Evolutionary conservation across 2,329 filamentous ascomycete species (phyloP), one percentile per base, ranked within the genome.

Genomic region (Talaromyces piceae): DNA sequence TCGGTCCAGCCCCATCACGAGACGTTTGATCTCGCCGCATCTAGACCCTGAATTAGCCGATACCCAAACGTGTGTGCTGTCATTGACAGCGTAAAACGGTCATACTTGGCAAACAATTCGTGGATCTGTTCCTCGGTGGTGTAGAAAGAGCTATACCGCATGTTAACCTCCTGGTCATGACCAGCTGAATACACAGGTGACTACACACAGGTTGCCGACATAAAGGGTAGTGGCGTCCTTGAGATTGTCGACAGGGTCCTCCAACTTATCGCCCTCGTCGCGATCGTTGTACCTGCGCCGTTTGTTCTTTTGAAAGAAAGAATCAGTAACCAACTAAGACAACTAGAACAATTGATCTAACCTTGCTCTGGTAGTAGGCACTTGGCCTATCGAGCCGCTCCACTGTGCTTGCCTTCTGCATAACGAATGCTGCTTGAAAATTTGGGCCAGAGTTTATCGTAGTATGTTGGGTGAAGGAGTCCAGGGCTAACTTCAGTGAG

Each of bases 121-220:
- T 97, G 91, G 54, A 98, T 95, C 69, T 98, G 93, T 73, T 98
- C 93, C 69, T 98, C 93, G 51, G 93, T 98, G 22, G 93, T 98
- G 78, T 95, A 96, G 75, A 96, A 96, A 37, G 91, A 95, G 50
- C 87, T 53, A 23, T 25, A 6, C 18, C 59, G 4, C n/a, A 31
- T 33, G 12, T 49, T 28, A 48, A 23, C 25, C 16, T 28, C 25
- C 12, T 27, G 2, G 18, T 27, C 25, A 9, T 30, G 18, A 18
- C 12, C 23, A 26, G 22, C 6, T 16, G 20, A 4, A 6, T 22
- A 20, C 1, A 13, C 3, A 16, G 47, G 71, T 3, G 11, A 18
- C 18, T 18, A 4, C 84, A 60, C 76, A 94, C 81, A 98, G 77
- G 69, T 98, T 98, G 63, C 93, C 93, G 44, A 98, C 91, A 66